Base-by-base conservation (phyloP, 768 basidiomycete species). In the Phlegmacium glaucopus region DNA sequence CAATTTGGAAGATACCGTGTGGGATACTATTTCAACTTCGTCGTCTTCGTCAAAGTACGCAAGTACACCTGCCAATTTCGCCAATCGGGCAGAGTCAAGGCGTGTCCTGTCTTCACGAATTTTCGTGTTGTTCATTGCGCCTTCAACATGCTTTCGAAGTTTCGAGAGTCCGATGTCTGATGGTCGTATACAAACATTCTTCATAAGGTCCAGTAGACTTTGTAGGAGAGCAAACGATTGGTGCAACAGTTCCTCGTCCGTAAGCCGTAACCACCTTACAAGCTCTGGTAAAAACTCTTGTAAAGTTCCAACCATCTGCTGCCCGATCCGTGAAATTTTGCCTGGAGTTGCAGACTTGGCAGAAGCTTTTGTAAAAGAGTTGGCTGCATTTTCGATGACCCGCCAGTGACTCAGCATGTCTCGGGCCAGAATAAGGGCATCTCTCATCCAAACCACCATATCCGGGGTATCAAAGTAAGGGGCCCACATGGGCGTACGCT, bases 381-480 rank as follows among this genome's bases (percentile, higher is more conserved):
- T 66, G 4, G 79, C 76, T 9, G 86, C 85, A 22, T 72, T 74
- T 63, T 95, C 93, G 51, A 99, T 82, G 9, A 85, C 79, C 36
- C 82, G 72, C 67, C 92, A 81, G 53, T 92, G 84, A 3, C 82
- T 85, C 39, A 96, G 68, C 72, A 96, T 77, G 57, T 94, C 89
- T 54, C 87, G 71, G 8, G 87, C 94, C 58, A 96, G 93, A 53
- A 98, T 94, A 43, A 98, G 75, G 3, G 94, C 96, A 61, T 98
- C 96, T 46, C 94, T 82, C 96, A 99, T 98, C 96, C 96, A 99
- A 27, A 83, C 78, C 11, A 88, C 77, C 94, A 99, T 96, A 47
- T 84, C 83, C 22, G 83, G 78, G 56, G 80, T 83, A 45, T 88
- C 85, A 63, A 90, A 90, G 62, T 77, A 86, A 7, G 71, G 63